phyloP scores from a whole-genome alignment of 768 basidiomycete genomes.

The Trametes elegans region DNA sequence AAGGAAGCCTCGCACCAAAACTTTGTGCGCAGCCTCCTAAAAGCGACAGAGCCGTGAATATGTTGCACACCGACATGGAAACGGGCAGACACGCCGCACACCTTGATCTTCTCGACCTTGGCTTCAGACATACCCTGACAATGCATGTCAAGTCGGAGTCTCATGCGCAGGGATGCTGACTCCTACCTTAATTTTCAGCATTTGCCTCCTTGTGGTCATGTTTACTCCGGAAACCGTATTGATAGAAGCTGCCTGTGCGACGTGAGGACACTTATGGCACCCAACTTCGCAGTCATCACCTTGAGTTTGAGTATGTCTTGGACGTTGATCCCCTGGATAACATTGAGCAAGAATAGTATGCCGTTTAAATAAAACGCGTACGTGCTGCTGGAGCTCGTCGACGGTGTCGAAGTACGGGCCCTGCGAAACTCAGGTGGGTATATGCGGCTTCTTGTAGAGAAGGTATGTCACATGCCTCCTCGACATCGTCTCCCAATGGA shows the following conservation, averaged over 20 bases:
- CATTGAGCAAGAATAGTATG: not conserved
- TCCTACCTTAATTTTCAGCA: conserved; percentile 89
- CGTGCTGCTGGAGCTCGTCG: conserved; percentile 85
- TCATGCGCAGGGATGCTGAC: conserved; percentile 1
- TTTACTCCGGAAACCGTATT: conserved; percentile 85
- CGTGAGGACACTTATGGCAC: conserved; percentile 4
- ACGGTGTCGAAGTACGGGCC: conserved; percentile 69
- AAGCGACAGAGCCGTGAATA: no score
- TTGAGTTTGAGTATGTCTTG: conserved; percentile 96
- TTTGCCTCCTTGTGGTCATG: conserved; percentile 87
- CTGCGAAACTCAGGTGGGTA: no score
- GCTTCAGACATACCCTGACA: conserved; percentile 90
- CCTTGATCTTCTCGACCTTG: conserved; percentile 97
- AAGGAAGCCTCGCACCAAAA: conserved; percentile 50
- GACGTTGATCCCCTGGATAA: conserved; percentile 81
- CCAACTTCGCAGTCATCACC: no score
- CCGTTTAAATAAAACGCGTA: conserved; percentile 28
- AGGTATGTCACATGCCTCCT: conserved; percentile 34
- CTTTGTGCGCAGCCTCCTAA: conserved; percentile 89
- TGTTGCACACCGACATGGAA: not conserved
- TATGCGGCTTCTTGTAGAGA: no score
- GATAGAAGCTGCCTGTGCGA: conserved; percentile 65
- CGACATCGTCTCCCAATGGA: conserved; percentile 42
- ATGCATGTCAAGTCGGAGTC: not conserved
- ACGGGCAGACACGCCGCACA: conserved; percentile 25